These are phyloP conservation scores for Rubia peregrina DNA, from an alignment of 305 asterid genomes.

Conservation along the genomic window DNA sequence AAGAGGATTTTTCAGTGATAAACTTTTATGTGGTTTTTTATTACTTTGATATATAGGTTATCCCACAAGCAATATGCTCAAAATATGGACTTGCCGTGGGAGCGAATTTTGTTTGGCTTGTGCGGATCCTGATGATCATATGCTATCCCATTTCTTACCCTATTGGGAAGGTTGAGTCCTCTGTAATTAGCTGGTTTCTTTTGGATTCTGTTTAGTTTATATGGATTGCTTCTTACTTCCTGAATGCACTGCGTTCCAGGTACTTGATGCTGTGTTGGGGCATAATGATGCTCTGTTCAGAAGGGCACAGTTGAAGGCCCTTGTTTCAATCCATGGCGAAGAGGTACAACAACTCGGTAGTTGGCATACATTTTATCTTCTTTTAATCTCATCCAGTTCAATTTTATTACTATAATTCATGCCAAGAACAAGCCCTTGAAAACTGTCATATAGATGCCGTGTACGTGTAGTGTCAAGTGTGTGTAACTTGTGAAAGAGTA, in stretches of 20 bases:
- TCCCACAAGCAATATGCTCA: slow-evolving; percentile 91
- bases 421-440: neutral
- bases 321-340: slow-evolving; percentile 82
- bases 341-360: slow-evolving; percentile 47
- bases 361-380: neutral
- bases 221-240: slow-evolving; percentile 7
- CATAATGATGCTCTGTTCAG: slow-evolving; percentile 77
- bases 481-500: neutral
- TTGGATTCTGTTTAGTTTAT: neutral
- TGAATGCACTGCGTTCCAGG: slow-evolving; percentile 27
- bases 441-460: neutral
- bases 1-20: too few species aligned
- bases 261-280: slow-evolving; percentile 79
- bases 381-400: neutral
- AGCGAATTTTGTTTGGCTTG: slow-evolving; percentile 85
- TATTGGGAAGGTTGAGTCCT: slow-evolving; percentile 63
- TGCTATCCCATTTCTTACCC: slow-evolving; percentile 88
- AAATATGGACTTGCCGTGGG: slow-evolving; percentile 93
- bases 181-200: neutral
- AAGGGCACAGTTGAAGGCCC: slow-evolving; percentile 92
- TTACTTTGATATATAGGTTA: slow-evolving; percentile 35
- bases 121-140: slow-evolving; percentile 72
- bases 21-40: slow-evolving; percentile 2
- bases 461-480: too few species aligned
- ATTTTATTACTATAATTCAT: neutral